Evolutionary conservation across 1,139 yeast species (phyloP).

Genomic region (Zygosaccharomyces sapae): DNA sequence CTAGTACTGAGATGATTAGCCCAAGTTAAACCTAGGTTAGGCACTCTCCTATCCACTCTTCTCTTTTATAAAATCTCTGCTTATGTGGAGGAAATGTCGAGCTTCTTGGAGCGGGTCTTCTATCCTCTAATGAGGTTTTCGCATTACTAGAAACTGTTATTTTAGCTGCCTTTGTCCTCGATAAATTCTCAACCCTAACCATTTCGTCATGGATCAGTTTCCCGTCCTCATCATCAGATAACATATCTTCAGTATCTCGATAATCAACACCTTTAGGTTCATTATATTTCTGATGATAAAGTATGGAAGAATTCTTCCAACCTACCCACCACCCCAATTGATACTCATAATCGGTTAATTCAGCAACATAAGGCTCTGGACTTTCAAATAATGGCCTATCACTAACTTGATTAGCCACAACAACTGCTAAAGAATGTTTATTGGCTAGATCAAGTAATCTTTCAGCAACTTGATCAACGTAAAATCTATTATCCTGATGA

Average conservation of each 20-base stretch:
- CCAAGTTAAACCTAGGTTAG: constrained; percentile 46
- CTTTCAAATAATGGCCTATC: constrained; percentile 45
- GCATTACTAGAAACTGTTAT: constrained; percentile 2
- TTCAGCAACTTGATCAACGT: constrained; percentile 45
- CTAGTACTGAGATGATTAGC: constrained; percentile 41
- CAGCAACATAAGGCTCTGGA: constrained; percentile 18
- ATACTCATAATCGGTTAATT: constrained; percentile 54
- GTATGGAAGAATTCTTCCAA: constrained; percentile 53
- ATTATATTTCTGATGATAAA: constrained; percentile 30
- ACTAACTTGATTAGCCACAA: constrained; percentile 77
- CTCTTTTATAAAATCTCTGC: constrained; percentile 17
- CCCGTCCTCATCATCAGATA: constrained; percentile 36
- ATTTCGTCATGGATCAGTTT: constrained; percentile 26
- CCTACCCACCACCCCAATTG: constrained; percentile 74
- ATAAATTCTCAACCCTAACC: constrained; percentile 9
- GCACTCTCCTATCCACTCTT: constrained; percentile 34
- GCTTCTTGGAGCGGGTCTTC: not conserved
- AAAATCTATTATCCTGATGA: constrained; percentile 41
- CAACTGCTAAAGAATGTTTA: constrained; percentile 52
- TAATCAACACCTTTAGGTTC: constrained; percentile 9
- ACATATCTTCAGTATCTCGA: constrained; percentile 17
- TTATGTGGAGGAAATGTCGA: not conserved
- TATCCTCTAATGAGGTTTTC: not conserved
- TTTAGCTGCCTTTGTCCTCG: constrained; percentile 1
- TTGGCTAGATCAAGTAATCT: constrained; percentile 51